Conservation (phyloP, 169 alveolate species). For the Eimeria necatrix region DNA sequence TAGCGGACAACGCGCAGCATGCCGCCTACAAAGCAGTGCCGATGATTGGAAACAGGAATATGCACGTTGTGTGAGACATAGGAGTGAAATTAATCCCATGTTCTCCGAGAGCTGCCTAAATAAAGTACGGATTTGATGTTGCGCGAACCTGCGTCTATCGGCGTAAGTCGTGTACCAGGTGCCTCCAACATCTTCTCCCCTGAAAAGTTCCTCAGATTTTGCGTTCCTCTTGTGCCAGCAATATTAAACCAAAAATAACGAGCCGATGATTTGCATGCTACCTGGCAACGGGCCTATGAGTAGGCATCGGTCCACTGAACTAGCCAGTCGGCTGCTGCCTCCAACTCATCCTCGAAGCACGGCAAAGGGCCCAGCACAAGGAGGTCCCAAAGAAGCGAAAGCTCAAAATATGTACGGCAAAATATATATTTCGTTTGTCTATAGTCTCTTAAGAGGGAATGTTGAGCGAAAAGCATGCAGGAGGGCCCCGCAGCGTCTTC, state of each 20-base stretch:
- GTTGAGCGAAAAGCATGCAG: not conserved
- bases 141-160: not conserved
- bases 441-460: not conserved
- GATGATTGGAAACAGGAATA: too few species aligned
- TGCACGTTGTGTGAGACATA: too few species aligned
- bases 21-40: too few species aligned
- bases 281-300: not conserved
- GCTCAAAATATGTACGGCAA: not conserved
- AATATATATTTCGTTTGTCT: not conserved
- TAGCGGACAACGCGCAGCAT: too few species aligned
- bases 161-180: not conserved
- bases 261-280: not conserved
- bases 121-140: not conserved
- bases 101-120: too few species aligned
- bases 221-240: not conserved
- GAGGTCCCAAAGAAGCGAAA: not conserved
- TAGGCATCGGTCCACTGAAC: conserved; percentile 21
- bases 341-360: not conserved
- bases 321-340: not conserved
- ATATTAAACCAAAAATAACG: not conserved
- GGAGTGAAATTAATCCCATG: too few species aligned
- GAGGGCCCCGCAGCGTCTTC: not conserved
- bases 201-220: not conserved
- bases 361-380: not conserved
- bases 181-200: not conserved